Percentiles rank a stretch among this genome's conserved stretches.
Evolutionary conservation across 768 basidiomycete species (phyloP).

Genomic region (Leucosporidium yakuticum): DNA sequence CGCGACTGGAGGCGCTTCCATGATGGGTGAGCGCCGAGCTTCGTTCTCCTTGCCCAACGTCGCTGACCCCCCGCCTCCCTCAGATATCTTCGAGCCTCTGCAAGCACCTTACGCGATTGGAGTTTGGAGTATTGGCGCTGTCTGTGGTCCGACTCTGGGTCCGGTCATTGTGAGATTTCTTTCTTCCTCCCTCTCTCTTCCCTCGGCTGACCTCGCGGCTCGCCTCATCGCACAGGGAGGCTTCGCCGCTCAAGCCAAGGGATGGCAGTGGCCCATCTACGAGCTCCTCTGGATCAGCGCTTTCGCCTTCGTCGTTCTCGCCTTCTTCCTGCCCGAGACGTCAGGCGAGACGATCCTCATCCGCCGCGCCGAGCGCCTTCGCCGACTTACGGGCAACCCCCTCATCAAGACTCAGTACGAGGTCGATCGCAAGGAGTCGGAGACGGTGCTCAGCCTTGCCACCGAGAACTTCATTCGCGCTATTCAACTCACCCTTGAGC

Average conservation of each 20-base stretch:
- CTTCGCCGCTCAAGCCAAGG: conserved; percentile 42
- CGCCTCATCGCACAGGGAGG: no score
- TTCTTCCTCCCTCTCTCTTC: background rate
- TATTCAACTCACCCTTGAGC: conserved; percentile 39
- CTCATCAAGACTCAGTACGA: conserved; percentile 40
- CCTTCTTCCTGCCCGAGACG: conserved; percentile 45
- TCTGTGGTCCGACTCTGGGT: conserved; percentile 36
- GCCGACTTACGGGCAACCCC: conserved; percentile 44
- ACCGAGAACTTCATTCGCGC: conserved; percentile 37
- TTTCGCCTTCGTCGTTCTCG: conserved; percentile 38
- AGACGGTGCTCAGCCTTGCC: background rate
- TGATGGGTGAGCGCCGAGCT: conserved; percentile 15
- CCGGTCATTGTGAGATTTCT: background rate
- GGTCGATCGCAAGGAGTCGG: conserved; percentile 31
- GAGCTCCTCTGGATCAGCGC: conserved; percentile 43
- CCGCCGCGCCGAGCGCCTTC: conserved; percentile 44
- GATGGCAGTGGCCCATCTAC: conserved; percentile 45
- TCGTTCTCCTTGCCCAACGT: no score
- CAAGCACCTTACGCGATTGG: conserved; percentile 41
- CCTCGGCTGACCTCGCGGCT: conserved; percentile 41
- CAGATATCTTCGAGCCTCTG: conserved; percentile 35
- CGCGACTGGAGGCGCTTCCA: conserved; percentile 42
- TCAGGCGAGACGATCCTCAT: conserved; percentile 43
- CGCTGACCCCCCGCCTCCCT: no score
- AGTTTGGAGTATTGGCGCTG: conserved; percentile 40